Base-by-base conservation (phyloP, 768 basidiomycete genomes). In the Udeniomyces megalosporus region DNA sequence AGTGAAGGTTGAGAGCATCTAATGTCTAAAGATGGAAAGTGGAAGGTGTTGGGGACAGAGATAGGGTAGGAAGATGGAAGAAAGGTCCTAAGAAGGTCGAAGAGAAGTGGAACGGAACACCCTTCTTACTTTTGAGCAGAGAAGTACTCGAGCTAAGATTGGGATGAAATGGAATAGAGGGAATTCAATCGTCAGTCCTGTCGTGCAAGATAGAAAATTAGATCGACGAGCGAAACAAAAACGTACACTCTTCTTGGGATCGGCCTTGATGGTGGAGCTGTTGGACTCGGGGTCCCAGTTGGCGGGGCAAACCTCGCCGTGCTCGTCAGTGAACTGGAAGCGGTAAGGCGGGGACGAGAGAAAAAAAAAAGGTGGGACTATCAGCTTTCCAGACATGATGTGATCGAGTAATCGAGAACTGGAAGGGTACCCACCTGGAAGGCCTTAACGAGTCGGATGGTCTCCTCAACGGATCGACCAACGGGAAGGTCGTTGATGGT, bases 391-490 rank as follows among this genome's bases (percentile, higher is more conserved):
- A n/a, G n/a, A n/a, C n/a, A n/a, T n/a, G n/a, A n/a, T n/a, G 49
- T 51, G 35, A 50, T 22, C 35, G 49, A 10, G 4, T 7, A 45
- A 17, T 12, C 3, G 31, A 22, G 24, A 24, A 55, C 56, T 5
- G 26, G 29, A 8, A 24, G 32, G 17, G 24, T 2, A 15, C 86
- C 14, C 82, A 85, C 89, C 71, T 92, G 89, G 84, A 93, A 91
- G 24, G 91, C 91, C 74, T 92, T 83, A 75, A 95, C 77, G 53
- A 95, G 82, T 63, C 91, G 85, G 58, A 91, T 68, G 1, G 90
- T 91, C 77, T 95, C 91, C 42, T 90, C 89, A 58, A 93, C 90
- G 2, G 88, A 90, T 58, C 91, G 86, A n/a, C 91, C 91, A 53
- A 93, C 89, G 15, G 90, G 88, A 45, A 92, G 80, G 74, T 95